Evolutionary conservation across 2,329 filamentous ascomycete genomes (phyloP).

Genomic region (Aspergillus ustus): DNA sequence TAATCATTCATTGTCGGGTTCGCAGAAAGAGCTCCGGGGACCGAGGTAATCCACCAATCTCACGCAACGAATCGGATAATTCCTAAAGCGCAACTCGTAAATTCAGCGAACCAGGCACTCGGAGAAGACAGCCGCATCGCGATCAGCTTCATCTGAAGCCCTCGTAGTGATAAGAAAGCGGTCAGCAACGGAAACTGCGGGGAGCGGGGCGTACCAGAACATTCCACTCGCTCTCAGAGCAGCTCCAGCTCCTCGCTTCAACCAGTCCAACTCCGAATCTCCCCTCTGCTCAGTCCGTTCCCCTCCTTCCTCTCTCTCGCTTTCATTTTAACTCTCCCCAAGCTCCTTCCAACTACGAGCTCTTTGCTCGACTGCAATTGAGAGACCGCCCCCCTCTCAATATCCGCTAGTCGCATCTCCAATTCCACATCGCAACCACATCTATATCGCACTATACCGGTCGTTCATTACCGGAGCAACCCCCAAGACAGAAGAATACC

Average conservation of each 20-base stretch:
- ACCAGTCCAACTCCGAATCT: background rate
- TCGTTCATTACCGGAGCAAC: background rate
- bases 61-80: background rate
- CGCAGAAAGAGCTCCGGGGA: background rate
- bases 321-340: background rate
- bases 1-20: background rate
- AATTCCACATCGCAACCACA: background rate
- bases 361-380: background rate
- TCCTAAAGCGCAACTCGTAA: background rate
- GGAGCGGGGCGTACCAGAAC: conserved; percentile 21
- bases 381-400: background rate
- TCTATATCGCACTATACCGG: background rate
- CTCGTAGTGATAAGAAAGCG: conserved; percentile 17
- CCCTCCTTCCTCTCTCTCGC: background rate
- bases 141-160: background rate
- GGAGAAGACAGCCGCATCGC: background rate
- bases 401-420: background rate
- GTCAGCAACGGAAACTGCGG: conserved; percentile 17
- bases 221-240: conserved; percentile 14
- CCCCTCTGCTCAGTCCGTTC: background rate
- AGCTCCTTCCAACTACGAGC: background rate
- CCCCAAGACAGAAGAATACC: background rate
- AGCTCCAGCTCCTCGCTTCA: conserved; percentile 29
- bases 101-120: background rate
- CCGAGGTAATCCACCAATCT: background rate